These are phyloP conservation scores for Phytopythium vexans DNA, from an alignment of 352 stramenopile genomes.

Conservation along the genomic window DNA sequence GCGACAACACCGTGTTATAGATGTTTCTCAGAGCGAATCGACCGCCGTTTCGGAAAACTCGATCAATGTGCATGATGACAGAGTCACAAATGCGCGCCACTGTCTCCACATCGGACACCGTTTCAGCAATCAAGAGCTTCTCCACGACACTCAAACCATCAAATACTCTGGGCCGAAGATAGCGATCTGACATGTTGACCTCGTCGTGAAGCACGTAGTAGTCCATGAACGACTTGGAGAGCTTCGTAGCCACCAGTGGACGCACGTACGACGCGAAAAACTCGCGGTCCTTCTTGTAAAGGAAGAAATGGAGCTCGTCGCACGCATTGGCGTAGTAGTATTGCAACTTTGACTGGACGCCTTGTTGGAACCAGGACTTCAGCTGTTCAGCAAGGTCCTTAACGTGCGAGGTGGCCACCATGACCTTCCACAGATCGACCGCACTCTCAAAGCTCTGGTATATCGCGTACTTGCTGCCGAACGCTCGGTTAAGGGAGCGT, in stretches of 20 bases:
- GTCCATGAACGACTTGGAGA: slow-evolving; percentile 54
- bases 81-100: slow-evolving; percentile 20
- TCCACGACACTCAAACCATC: slow-evolving; percentile 33
- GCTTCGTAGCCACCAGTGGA: slow-evolving; percentile 39
- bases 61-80: slow-evolving; percentile 31
- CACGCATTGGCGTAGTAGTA: slow-evolving; percentile 45
- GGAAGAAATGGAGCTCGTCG: slow-evolving; percentile 56
- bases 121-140: slow-evolving; percentile 35
- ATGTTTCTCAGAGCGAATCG: slow-evolving; percentile 11
- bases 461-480: slow-evolving; percentile 35
- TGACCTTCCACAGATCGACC: slow-evolving; percentile 25
- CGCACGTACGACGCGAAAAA: slow-evolving; percentile 39
- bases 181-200: slow-evolving; percentile 16
- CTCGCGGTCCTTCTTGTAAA: slow-evolving; percentile 41
- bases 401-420: slow-evolving; percentile 14
- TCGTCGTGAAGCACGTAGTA: slow-evolving; percentile 42
- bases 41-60: slow-evolving; percentile 1
- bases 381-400: slow-evolving; percentile 23
- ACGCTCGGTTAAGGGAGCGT: slow-evolving; percentile 18
- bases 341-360: slow-evolving; percentile 13
- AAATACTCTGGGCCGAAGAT: slow-evolving; percentile 23
- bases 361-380: slow-evolving; percentile 25
- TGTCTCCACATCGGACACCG: slow-evolving; percentile 10
- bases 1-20: slow-evolving; percentile 33
- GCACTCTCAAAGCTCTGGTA: slow-evolving; percentile 31